phyloP scores from a whole-genome alignment of 306 rosid species.

The Ziziphus jujuba region DNA sequence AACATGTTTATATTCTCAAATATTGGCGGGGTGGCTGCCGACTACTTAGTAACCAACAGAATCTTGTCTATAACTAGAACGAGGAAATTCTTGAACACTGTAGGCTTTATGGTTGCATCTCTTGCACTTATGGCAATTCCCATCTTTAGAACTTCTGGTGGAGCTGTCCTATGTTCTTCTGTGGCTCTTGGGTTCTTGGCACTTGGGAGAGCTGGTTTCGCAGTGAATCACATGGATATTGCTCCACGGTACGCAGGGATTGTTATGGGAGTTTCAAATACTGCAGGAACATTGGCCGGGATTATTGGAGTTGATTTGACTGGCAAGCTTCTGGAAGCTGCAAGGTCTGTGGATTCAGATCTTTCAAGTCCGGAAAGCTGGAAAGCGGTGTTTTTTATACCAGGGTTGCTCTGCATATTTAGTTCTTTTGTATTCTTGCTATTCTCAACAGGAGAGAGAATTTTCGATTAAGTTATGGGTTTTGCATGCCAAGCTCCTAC shows the following conservation, averaged over 20 bases:
- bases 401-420: slow-evolving; percentile 79
- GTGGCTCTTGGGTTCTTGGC: slow-evolving; percentile 98
- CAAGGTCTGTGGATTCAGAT: slow-evolving; percentile 61
- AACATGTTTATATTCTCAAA: slow-evolving; percentile 96
- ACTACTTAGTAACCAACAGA: slow-evolving; percentile 70
- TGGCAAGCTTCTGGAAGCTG: slow-evolving; percentile 89
- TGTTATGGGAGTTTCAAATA: slow-evolving; percentile 95
- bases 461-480: slow-evolving; percentile 68
- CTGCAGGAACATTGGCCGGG: slow-evolving; percentile 96
- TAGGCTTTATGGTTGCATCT: slow-evolving; percentile 83
- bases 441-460: slow-evolving; percentile 92
- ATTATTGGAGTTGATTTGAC: slow-evolving; percentile 87
- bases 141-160: slow-evolving; percentile 73
- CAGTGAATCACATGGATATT: slow-evolving; percentile 95
- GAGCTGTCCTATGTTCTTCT: slow-evolving; percentile 93
- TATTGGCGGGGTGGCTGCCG: slow-evolving; percentile 89
- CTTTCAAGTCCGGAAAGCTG: slow-evolving; percentile 90
- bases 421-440: slow-evolving; percentile 70
- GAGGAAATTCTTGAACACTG: slow-evolving; percentile 77
- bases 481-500: neutral
- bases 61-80: slow-evolving; percentile 73
- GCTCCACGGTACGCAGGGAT: slow-evolving; percentile 98
- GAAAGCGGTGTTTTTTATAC: slow-evolving; percentile 76
- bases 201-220: slow-evolving; percentile 94
- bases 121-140: slow-evolving; percentile 78